Percentiles rank a stretch among this genome's conserved stretches.
Evolutionary conservation across 192 early-diverging fungal species (phyloP).

Genomic region (Diversispora eburnea): DNA sequence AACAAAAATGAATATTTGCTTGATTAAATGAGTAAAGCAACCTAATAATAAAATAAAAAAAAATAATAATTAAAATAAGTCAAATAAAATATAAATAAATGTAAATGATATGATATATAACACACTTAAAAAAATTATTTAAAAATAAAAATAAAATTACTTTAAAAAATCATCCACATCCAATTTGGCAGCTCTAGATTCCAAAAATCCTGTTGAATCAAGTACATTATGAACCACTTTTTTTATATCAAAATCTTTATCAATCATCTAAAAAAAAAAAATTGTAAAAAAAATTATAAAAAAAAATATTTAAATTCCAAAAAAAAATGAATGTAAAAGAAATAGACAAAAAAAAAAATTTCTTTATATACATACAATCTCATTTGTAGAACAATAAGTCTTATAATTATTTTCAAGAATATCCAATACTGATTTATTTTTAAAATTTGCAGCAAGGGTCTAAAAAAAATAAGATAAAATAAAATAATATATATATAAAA

Average conservation of each 20-base stretch:
- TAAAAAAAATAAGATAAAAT: slow-evolving; percentile 20
- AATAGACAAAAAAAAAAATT: background rate
- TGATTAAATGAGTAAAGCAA: slow-evolving; percentile 87
- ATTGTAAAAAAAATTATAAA: background rate
- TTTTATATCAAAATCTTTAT: slow-evolving; percentile 87
- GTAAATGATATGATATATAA: background rate
- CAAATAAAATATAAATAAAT: slow-evolving; percentile 5
- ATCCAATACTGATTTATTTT: slow-evolving; percentile 77
- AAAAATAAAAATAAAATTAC: slow-evolving; percentile 40
- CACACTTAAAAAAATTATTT: background rate
- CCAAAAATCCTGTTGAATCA: slow-evolving; percentile 60
- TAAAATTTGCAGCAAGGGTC: slow-evolving; percentile 87
- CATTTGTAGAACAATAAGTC: slow-evolving; percentile 81
- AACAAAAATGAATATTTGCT: slow-evolving; percentile 88
- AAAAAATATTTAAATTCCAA: background rate
- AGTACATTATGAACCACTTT: slow-evolving; percentile 71
- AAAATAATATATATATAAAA: background rate
- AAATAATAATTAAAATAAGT: slow-evolving; percentile 3
- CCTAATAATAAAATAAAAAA: slow-evolving; percentile 39
- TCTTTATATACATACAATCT: slow-evolving; percentile 43
- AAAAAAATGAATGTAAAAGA: background rate
- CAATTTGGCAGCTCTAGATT: slow-evolving; percentile 84
- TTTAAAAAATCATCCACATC: slow-evolving; percentile 93
- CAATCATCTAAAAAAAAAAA: slow-evolving; percentile 53
- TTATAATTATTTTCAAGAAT: slow-evolving; percentile 97